Conservation (phyloP, 768 basidiomycete species). For the Calvatia gigantea region DNA sequence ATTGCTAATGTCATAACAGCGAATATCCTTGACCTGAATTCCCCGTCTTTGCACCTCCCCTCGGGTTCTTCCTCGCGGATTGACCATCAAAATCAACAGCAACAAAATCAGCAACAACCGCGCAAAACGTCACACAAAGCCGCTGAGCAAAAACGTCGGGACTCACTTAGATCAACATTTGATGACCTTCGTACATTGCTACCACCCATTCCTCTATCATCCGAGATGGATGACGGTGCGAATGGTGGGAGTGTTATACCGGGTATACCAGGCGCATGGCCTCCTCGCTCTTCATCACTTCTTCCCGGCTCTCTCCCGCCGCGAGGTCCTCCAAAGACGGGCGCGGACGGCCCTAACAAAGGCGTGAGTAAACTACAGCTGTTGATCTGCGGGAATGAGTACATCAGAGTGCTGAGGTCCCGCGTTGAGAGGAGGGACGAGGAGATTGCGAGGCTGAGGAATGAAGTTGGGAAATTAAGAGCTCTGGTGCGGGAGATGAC, state of each 20-base stretch:
- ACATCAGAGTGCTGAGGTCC: conserved; percentile 70
- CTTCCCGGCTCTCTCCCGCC: conserved; percentile 89
- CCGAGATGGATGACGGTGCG: conserved; percentile 43
- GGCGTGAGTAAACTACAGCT: conserved; percentile 92
- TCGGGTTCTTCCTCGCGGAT: neutral
- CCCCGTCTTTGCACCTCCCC: neutral
- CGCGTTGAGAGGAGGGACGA: conserved; percentile 77
- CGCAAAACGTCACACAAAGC: conserved; percentile 89
- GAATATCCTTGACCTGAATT: conserved; percentile 4
- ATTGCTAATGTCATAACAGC: conserved; percentile 14
- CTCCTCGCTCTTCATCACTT: conserved; percentile 32
- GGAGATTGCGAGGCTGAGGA: conserved; percentile 66
- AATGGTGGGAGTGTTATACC: neutral
- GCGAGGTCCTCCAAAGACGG: conserved; percentile 80
- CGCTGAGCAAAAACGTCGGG: conserved; percentile 95
- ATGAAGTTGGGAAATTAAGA: conserved; percentile 63
- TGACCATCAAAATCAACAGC: conserved; percentile 12
- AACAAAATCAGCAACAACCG: conserved; percentile 11
- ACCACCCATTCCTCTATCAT: conserved; percentile 83
- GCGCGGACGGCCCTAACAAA: conserved; percentile 91
- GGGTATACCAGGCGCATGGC: conserved; percentile 16
- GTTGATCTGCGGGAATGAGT: conserved; percentile 88
- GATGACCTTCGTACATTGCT: conserved; percentile 80
- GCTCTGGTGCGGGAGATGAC: conserved; percentile 25
- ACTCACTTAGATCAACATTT: conserved; percentile 93